Evolutionary conservation across 345 rosid species (phyloP), one percentile per base, ranked within the genome.

Genomic region (Eutrema yunnanense): DNA sequence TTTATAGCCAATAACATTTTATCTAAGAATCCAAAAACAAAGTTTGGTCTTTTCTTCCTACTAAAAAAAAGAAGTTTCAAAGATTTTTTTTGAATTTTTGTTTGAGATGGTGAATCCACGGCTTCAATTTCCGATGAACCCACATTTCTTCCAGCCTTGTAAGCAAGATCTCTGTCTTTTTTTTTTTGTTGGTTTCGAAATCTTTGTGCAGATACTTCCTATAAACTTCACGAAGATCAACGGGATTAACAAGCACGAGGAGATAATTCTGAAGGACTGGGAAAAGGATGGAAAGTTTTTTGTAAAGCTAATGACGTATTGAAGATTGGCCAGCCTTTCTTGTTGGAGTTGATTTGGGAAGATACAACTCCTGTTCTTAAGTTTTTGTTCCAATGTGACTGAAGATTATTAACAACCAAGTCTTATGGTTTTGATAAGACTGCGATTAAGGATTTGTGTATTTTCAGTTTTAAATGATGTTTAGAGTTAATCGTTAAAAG

Each of bases 91-190:
- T 4, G n/a, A 7, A 10, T 12, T 8, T 30, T 62, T 2, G 29
- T 62, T 41, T 38, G 36, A 61, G 30, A 75, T 75, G 79, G 59
- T 32, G 51, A 68, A 62, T 61, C 50, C 16, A n/a, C 29, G 6
- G 33, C 52, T 53, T 19, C 34, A 52, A 27, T 69, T 52, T 61
- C 74, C 74, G 8, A 42, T 49, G n/a, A 67, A 74, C 12, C 78
- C 49, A 0, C 69, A 74, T 42, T 74, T 67, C 40, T 67, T 74
- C 67, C 67, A 67, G 78, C 78, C 53, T 65, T 50, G 73, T 74
- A 74, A 41, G 78, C 0, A 44, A 8, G 8, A 32, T 47, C 65
- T 26, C n/a, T 14, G 48, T 44, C 58, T 6, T 57, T 4, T 34
- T 34, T 32, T 49, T 2, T 49, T 49, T 16, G 27, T 32, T 11